Base-by-base conservation (phyloP, 1,284 basidiomycete species). In the Albatrellus sp. region DNA sequence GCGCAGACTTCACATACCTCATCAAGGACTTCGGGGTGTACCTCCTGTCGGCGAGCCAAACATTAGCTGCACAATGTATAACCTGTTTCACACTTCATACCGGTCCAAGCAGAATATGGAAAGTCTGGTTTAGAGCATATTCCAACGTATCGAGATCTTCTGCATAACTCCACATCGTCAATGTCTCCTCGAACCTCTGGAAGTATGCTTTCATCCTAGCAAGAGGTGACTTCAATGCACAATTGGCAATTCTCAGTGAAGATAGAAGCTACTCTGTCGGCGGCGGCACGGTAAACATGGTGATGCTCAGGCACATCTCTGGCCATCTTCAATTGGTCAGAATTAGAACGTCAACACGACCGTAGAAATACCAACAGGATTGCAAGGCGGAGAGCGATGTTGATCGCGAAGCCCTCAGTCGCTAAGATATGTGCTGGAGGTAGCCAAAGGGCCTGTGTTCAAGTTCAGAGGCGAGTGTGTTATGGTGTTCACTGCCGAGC, bases 401-500 rank as follows among this genome's bases (percentile, higher is more conserved):
- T 69, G 8, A 73, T 65, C 10, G 75, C 67, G 40, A 71, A 55
- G 42, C 66, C 62, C 50, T 84, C 83, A 16, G 78, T 63, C 3
- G 80, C 80, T 43, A 85, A 68, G 28, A 86, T 66, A 56, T 86
- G 82, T 31, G 72, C 68, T 5, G 80, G 69, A 8, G 82, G 76
- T n/a, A 86, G 59, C 43, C 67, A 68, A 12, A 86, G 68, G 4
- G 65, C 62, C 80, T 86, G 46, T 11, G 38, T 34, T 13, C 24
- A 40, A 9, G 32, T 33, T 10, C 34, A 3, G 1, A 4, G 17
- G 24, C 24, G 24, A 24, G 7, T 24, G 24, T 24, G 24, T 7
- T 24, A 24, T 24, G 7, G 7, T 24, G 24, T 24, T 24, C 24
- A 24, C 24, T 24, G 7, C 24, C 24, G 24, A 24, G 13, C 33